phyloP scores from a whole-genome alignment of 257 asterid species.

The Leonotis leonurus region DNA sequence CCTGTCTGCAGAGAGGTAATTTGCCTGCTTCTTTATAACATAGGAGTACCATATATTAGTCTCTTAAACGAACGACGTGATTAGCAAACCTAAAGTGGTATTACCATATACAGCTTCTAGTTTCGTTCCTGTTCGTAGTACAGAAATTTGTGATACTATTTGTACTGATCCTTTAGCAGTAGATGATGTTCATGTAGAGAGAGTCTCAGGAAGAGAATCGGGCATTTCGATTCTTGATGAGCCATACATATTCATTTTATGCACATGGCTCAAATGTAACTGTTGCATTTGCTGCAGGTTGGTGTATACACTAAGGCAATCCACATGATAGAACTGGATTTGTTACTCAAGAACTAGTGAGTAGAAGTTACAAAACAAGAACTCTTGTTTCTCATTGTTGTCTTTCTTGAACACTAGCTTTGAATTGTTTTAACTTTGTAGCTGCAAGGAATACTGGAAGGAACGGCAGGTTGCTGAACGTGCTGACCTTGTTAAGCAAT shows the following conservation, averaged over 20 bases:
- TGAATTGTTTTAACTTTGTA: constrained; percentile 14
- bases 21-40: neutral
- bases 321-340: constrained; percentile 62
- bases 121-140: no score
- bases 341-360: constrained; percentile 68
- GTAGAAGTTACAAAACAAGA: constrained; percentile 9
- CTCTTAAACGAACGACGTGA: no score
- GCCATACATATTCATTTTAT: no score
- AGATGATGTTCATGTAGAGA: no score
- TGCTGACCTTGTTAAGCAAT: constrained; percentile 63
- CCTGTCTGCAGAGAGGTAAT: constrained; percentile 78
- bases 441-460: constrained; percentile 72
- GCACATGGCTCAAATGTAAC: neutral
- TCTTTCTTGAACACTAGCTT: neutral
- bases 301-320: constrained; percentile 56
- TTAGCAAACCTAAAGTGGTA: no score
- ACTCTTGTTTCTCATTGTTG: neutral
- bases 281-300: constrained; percentile 30
- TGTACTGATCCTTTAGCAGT: no score
- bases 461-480: constrained; percentile 52
- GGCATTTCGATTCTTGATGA: neutral
- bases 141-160: no score
- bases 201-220: neutral
- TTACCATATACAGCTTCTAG: no score
- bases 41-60: neutral